Evolutionary conservation across 192 early-diverging fungal species (phyloP).

Genomic region (Oehlia diaphana): DNA sequence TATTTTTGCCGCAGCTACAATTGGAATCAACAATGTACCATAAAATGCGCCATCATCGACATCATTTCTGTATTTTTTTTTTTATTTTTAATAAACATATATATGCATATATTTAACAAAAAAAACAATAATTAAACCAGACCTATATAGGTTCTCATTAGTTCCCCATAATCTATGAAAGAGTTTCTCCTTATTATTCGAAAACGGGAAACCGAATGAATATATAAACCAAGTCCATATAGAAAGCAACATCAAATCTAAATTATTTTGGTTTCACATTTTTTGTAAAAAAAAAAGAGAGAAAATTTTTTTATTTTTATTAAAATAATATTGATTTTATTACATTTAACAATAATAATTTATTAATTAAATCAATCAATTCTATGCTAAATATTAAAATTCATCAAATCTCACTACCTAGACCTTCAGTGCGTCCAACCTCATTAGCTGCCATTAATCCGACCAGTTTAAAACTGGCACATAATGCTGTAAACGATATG

Average conservation of each 20-base stretch:
- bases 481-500: constrained; percentile 1
- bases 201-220: constrained; percentile 19
- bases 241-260: constrained; percentile 28
- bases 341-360: not conserved
- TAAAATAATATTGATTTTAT: not conserved
- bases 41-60: constrained; percentile 61
- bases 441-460: constrained; percentile 16
- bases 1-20: constrained; percentile 54
- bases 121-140: not conserved
- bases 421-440: constrained; percentile 11
- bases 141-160: constrained; percentile 29
- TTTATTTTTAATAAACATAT: too few species aligned
- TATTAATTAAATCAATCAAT: not conserved
- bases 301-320: constrained; percentile 2
- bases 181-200: constrained; percentile 1
- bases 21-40: constrained; percentile 49
- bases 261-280: not conserved
- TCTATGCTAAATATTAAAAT: not conserved
- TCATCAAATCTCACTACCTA: constrained; percentile 10
- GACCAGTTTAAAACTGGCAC: constrained; percentile 4
- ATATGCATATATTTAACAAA: not conserved
- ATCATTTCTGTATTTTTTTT: constrained; percentile 37
- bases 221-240: constrained; percentile 28
- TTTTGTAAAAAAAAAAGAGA: not conserved
- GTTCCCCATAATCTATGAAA: constrained; percentile 31